phyloP scores from a whole-genome alignment of 176 grass and related monocot species.

The Alopecurus myosuroides region DNA sequence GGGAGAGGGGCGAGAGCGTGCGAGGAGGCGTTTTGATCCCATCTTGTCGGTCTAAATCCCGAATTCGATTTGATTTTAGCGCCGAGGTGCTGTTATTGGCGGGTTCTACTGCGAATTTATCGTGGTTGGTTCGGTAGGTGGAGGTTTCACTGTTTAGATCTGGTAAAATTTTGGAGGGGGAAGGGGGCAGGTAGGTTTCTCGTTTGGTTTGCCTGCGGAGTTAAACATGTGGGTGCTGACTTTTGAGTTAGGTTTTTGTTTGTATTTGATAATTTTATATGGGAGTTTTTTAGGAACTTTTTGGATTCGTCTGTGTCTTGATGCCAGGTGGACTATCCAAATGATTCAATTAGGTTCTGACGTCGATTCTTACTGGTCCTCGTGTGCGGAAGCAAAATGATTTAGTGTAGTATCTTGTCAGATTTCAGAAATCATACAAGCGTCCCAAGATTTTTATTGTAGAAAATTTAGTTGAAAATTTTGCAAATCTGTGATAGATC shows the following conservation, averaged over 20 bases:
- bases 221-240: conserved; percentile 23
- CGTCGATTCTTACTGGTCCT: neutral
- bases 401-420: neutral
- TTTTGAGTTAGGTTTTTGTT: conserved; percentile 36
- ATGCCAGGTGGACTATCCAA: conserved; percentile 5
- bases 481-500: neutral
- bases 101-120: conserved; percentile 16
- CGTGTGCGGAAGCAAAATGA: neutral
- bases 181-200: conserved; percentile 9
- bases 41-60: neutral
- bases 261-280: conserved; percentile 20
- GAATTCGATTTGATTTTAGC: neutral
- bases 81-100: neutral
- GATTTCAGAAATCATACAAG: neutral
- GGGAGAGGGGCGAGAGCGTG: neutral
- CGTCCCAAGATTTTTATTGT: neutral
- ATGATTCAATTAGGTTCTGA: neutral
- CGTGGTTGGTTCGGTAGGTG: neutral
- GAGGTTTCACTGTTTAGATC: conserved; percentile 28
- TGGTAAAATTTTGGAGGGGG: neutral
- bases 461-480: neutral
- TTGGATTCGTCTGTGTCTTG: neutral
- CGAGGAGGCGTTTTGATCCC: neutral
- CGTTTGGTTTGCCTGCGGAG: conserved; percentile 14
- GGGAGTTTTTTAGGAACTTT: neutral